Evolutionary conservation across 805 yeast genomes (phyloP).

Genomic region (Metschnikowia reukaufii): DNA sequence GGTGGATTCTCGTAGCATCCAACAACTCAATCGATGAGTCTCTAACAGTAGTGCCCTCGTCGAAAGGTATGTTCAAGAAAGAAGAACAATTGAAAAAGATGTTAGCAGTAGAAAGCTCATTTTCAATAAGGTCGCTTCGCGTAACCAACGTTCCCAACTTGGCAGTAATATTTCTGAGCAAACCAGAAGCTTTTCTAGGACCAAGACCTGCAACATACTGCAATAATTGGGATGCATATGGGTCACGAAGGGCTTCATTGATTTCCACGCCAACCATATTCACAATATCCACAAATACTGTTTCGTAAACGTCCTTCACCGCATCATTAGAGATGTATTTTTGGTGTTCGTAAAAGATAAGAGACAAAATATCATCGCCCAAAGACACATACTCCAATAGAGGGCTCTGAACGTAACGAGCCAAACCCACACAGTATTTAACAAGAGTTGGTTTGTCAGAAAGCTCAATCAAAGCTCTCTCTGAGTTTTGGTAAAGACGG

Average conservation of each 20-base stretch:
- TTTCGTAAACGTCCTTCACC: conserved; percentile 64
- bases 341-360: conserved; percentile 74
- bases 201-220: conserved; percentile 91
- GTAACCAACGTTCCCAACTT: conserved; percentile 55
- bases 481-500: conserved; percentile 77
- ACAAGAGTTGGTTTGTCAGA: conserved; percentile 80
- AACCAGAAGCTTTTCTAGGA: conserved; percentile 88
- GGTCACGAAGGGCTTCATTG: conserved; percentile 80
- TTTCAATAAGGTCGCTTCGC: conserved; percentile 81
- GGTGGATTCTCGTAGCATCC: conserved; percentile 96
- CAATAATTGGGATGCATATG: conserved; percentile 66
- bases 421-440: conserved; percentile 84
- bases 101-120: conserved; percentile 72
- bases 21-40: conserved; percentile 73
- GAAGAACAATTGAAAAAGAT: conserved; percentile 92
- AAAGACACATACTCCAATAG: conserved; percentile 82
- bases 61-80: conserved; percentile 76
- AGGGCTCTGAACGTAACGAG: conserved; percentile 93
- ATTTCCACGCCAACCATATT: conserved; percentile 93
- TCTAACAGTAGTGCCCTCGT: conserved; percentile 51
- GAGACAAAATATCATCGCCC: conserved; percentile 68
- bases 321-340: conserved; percentile 62
- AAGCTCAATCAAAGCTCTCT: conserved; percentile 71
- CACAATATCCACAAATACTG: conserved; percentile 85
- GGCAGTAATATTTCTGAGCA: conserved; percentile 74